Percentiles rank a stretch among this genome's conserved stretches.
Conservation (phyloP, 345 rosid genomes). For the Populus nigra region DNA sequence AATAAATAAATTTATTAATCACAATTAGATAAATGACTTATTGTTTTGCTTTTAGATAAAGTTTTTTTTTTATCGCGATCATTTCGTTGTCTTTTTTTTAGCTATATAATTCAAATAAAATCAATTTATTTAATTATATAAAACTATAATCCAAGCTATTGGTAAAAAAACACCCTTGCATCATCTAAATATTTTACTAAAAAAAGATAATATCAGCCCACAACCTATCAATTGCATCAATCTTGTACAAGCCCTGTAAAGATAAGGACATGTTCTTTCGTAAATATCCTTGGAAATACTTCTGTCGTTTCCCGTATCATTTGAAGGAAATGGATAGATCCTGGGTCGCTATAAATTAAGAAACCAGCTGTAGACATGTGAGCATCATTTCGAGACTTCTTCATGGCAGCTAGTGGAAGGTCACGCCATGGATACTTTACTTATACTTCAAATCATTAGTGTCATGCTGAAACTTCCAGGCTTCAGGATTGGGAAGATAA, state of each 20-base stretch:
- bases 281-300: not conserved
- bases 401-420: not conserved
- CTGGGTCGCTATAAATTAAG: not conserved
- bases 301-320: not conserved
- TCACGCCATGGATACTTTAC: not conserved
- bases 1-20: no score
- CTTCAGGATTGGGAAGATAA: not conserved
- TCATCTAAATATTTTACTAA: no score
- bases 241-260: not conserved
- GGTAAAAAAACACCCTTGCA: no score
- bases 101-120: no score
- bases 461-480: not conserved
- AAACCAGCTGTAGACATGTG: not conserved
- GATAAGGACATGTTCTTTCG: not conserved
- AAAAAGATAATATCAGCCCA: no score
- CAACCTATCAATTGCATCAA: not conserved
- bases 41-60: no score
- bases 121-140: no score
- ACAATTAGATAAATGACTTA: accelerated
- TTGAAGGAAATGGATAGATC: not conserved
- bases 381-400: not conserved
- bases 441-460: not conserved
- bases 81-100: no score
- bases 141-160: no score
- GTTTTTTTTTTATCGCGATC: no score